phyloP scores from a whole-genome alignment of 345 rosid genomes.

The Eucalyptus marginata region DNA sequence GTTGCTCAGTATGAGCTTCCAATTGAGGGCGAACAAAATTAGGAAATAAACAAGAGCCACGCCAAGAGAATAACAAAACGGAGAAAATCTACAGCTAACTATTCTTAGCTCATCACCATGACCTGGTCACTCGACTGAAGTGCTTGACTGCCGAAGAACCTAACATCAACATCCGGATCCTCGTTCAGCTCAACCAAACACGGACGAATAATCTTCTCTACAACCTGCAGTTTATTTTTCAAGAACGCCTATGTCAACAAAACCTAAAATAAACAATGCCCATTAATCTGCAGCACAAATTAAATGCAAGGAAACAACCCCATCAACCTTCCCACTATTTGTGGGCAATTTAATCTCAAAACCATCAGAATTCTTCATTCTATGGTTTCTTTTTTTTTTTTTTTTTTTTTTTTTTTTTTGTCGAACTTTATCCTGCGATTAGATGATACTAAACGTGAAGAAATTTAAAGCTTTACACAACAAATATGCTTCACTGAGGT shows the following conservation, averaged over 20 bases:
- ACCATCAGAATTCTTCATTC: background rate
- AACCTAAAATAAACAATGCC: background rate
- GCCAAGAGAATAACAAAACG: background rate
- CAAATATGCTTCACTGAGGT: background rate
- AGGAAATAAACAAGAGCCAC: background rate
- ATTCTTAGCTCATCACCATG: slow-evolving; percentile 42
- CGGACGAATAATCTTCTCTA: slow-evolving; percentile 55
- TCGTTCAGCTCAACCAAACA: slow-evolving; percentile 59
- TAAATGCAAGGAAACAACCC: background rate
- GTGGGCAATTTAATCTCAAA: too few relatives aligned
- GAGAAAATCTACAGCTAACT: background rate
- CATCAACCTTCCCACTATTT: background rate
- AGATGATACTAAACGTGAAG: background rate
- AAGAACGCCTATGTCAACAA: background rate
- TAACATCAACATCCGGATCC: slow-evolving; percentile 76
- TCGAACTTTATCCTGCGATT: background rate
- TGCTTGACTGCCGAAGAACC: slow-evolving; percentile 59
- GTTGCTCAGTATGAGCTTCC: background rate
- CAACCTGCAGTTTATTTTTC: slow-evolving; percentile 25
- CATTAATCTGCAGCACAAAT: background rate
- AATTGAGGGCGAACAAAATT: background rate
- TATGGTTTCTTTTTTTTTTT: too few relatives aligned
- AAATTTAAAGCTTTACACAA: background rate
- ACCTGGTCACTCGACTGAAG: slow-evolving; percentile 42
- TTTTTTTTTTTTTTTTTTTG: too few relatives aligned